Conservation (phyloP, 2,329 filamentous ascomycete species). For the Ceratocystis huliohia region DNA sequence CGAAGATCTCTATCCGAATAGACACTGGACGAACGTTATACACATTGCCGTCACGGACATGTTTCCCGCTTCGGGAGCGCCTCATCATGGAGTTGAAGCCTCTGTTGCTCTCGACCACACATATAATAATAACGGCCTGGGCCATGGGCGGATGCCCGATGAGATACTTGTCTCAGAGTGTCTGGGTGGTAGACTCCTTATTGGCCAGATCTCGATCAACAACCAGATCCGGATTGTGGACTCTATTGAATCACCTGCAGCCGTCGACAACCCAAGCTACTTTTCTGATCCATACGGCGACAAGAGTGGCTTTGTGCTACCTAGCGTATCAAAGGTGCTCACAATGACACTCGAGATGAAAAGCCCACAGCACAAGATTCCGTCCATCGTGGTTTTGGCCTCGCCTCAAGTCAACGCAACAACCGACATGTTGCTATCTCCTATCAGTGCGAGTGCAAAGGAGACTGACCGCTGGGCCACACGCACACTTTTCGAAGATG, state of each 20-base stretch:
- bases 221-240: conserved; percentile 21
- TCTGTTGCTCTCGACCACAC: conserved; percentile 34
- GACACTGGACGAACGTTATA: conserved; percentile 39
- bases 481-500: conserved; percentile 44
- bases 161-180: conserved; percentile 36
- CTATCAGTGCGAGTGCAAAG: background rate
- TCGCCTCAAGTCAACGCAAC: conserved; percentile 21
- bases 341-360: conserved; percentile 28
- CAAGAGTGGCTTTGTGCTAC: conserved; percentile 41
- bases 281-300: conserved; percentile 42
- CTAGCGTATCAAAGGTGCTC: conserved; percentile 34
- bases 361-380: conserved; percentile 25
- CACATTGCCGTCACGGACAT: conserved; percentile 25
- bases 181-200: conserved; percentile 35
- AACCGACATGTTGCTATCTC: background rate
- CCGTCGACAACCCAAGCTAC: conserved; percentile 46
- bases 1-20: conserved; percentile 34
- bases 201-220: conserved; percentile 15
- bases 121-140: conserved; percentile 46
- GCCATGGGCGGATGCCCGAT: conserved; percentile 32
- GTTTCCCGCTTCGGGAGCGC: conserved; percentile 23
- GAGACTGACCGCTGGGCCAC: conserved; percentile 30
- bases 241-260: conserved; percentile 23
- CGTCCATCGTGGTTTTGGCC: conserved; percentile 13
- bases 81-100: conserved; percentile 30